Base-by-base conservation (phyloP, 805 yeast species). In the Suhomyces sp. region DNA sequence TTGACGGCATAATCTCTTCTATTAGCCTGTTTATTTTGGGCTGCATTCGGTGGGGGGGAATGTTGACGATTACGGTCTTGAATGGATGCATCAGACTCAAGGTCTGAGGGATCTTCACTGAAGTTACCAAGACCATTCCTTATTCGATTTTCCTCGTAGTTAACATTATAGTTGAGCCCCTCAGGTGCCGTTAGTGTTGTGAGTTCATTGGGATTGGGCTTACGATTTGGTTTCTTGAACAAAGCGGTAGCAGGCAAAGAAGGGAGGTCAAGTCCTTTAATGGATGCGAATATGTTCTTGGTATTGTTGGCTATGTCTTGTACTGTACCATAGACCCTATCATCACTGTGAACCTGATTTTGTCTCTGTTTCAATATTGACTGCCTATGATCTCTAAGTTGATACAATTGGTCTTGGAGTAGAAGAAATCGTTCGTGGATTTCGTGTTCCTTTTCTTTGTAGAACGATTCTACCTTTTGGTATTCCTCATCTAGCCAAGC, bases 401-500 rank as follows among this genome's bases (percentile, higher is more conserved):
- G 81, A 38, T 71, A 72, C 28, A 88, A 53, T 55, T 87, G 95
- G 46, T 77, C 84, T 51, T 83, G 84, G 15, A 87, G 51, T 4
- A 81, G 50, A 9, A 78, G 55, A 45, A 73, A 81, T 38, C 91
- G 65, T 38, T 75, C 76, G 28, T 77, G 67, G 1, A 76, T 77
- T 16, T 76, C 82, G 19, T 68, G 64, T 48, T 85, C 95, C 44
- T 72, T 77, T 19, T 71, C 76, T 28, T 54, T 64, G 54, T 74
- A 87, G 50, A 87, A 87, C 0, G 21, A 31, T 24, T 83, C 79
- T 6, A 86, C 81, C 54, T 79, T 83, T 4, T 34, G 43, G 17
- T 81, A 62, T 53, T 87, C 83, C 0, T 47, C 35, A 36, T 83
- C 82, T 4, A 87, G 68, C 95, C 95, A 87, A 2, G 48, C 53